phyloP scores from a whole-genome alignment of 345 rosid species.

The Populus pruinosa region DNA sequence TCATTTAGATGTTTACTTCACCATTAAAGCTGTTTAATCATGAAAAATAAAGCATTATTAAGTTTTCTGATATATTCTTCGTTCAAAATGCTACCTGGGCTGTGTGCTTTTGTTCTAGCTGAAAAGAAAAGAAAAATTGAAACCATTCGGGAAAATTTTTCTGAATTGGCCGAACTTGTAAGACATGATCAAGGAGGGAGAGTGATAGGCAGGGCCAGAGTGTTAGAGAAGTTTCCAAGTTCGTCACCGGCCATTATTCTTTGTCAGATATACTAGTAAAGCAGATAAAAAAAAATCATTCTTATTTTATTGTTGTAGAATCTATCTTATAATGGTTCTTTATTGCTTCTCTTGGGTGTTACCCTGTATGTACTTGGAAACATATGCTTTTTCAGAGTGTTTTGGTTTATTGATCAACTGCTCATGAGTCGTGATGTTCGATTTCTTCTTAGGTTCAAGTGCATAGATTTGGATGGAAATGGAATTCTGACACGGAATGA shows the following conservation, averaged over 20 bases:
- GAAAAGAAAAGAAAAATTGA: not conserved
- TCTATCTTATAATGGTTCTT: not conserved
- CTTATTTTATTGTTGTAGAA: not conserved
- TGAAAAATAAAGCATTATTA: not conserved
- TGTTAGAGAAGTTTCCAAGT: not conserved
- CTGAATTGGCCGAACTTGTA: not conserved
- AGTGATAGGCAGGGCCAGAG: not conserved
- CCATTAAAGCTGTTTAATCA: not conserved
- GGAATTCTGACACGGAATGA: constrained; percentile 80
- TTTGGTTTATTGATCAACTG: not conserved
- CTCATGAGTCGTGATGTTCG: constrained; percentile 7
- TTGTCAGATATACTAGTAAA: not conserved
- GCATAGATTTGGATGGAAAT: constrained; percentile 94
- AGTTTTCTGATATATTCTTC: not conserved
- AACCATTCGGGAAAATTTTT: not conserved
- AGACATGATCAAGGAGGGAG: not conserved
- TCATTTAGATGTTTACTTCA: not conserved
- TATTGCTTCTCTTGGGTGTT: not conserved
- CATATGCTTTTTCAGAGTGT: not conserved
- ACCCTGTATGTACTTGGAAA: not conserved
- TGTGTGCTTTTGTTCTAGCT: not conserved
- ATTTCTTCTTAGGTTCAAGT: constrained; percentile 68
- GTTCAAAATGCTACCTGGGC: not conserved
- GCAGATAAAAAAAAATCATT: not conserved
- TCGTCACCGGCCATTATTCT: not conserved